phyloP scores from a whole-genome alignment of 176 grass and related monocot genomes.

The Miscanthus lutarioriparius region DNA sequence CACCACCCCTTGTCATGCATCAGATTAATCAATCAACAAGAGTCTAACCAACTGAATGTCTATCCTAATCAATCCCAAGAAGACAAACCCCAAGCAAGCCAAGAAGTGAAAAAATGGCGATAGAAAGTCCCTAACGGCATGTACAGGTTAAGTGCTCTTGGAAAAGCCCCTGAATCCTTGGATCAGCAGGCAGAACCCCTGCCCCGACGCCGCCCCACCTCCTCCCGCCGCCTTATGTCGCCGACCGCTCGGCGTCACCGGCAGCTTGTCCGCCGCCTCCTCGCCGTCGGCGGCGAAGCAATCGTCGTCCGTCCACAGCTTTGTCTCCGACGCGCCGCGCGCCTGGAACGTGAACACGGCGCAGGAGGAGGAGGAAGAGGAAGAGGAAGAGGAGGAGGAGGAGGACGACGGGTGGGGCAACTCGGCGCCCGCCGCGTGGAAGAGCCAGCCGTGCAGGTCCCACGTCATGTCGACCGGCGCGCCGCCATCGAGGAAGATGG shows the following conservation, averaged over 20 bases:
- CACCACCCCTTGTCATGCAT: slow-evolving; percentile 8
- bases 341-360: slow-evolving; percentile 69
- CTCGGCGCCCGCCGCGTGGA: slow-evolving; percentile 15
- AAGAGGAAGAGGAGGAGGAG: slow-evolving; percentile 29
- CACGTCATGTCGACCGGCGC: slow-evolving; percentile 66
- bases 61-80: slow-evolving; percentile 27
- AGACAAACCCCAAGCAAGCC: slow-evolving; percentile 6
- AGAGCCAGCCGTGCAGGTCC: slow-evolving; percentile 74
- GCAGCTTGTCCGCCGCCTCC: slow-evolving; percentile 19
- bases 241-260: neutral
- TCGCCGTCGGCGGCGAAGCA: neutral
- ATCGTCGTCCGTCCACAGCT: slow-evolving; percentile 45
- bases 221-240: slow-evolving; percentile 27
- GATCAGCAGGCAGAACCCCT: slow-evolving; percentile 67
- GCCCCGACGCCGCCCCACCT: neutral
- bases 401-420: neutral
- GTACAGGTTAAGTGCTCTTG: slow-evolving; percentile 51
- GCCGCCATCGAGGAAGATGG: slow-evolving; percentile 58
- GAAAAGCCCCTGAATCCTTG: slow-evolving; percentile 56
- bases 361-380: slow-evolving; percentile 32
- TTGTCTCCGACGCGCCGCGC: slow-evolving; percentile 41
- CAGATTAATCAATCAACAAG: slow-evolving; percentile 31
- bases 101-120: slow-evolving; percentile 10
- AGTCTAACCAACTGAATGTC: slow-evolving; percentile 18
- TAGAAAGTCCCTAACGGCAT: slow-evolving; percentile 29